These are phyloP conservation scores for Nakataea oryzae DNA, from an alignment of 2,329 filamentous ascomycete species.

Conservation along the genomic window DNA sequence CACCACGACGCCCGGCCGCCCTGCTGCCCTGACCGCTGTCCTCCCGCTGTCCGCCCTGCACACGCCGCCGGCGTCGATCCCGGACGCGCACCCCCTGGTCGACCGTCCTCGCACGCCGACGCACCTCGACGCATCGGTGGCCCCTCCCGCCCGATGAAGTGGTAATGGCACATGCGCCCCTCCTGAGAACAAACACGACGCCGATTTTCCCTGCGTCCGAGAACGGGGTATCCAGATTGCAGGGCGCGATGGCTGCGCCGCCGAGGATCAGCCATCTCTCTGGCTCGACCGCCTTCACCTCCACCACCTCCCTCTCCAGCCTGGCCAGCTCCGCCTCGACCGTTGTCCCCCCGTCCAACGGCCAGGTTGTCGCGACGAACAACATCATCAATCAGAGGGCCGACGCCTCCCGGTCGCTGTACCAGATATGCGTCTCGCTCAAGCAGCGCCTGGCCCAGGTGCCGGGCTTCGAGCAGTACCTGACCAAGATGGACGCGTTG, in stretches of 20 bases:
- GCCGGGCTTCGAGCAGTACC: conserved; percentile 67
- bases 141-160: conserved; percentile 27
- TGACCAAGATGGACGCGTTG: conserved; percentile 61
- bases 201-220: conserved; percentile 40
- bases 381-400: conserved; percentile 98
- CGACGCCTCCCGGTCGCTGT: conserved; percentile 82
- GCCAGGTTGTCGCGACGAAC: conserved; percentile 64
- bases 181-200: conserved; percentile 48
- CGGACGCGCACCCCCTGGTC: not conserved
- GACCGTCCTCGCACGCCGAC: not conserved
- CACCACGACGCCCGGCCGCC: not conserved
- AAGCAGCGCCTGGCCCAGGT: conserved; percentile 74
- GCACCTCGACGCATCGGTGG: not conserved
- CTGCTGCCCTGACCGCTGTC: not conserved
- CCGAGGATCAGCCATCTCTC: conserved; percentile 50
- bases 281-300: conserved; percentile 45
- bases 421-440: conserved; percentile 85
- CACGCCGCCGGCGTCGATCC: not conserved
- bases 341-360: conserved; percentile 32
- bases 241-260: conserved; percentile 38
- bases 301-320: conserved; percentile 40
- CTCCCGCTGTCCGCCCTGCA: not conserved
- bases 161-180: conserved; percentile 49
- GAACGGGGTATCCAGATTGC: conserved; percentile 33
- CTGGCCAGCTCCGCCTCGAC: conserved; percentile 33